These are phyloP conservation scores for Ophiorrhiza pumila DNA, from an alignment of 257 asterid species.

Conservation along the genomic window DNA sequence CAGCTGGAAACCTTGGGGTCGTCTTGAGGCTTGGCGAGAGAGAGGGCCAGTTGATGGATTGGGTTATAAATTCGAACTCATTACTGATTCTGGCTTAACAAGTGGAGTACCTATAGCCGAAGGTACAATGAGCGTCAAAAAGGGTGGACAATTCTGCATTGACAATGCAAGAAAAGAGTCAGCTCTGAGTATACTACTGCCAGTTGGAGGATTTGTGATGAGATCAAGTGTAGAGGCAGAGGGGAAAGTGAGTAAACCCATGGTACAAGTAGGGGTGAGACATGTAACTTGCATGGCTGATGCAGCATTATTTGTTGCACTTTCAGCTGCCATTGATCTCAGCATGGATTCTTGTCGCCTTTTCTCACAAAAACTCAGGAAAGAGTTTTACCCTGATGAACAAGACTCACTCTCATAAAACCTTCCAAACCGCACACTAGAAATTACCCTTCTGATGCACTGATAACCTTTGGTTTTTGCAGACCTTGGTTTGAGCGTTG, in stretches of 20 bases:
- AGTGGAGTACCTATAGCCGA: slow-evolving; percentile 67
- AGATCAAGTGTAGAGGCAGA: slow-evolving; percentile 72
- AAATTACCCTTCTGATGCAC: slow-evolving; percentile 26
- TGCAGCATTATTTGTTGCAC: slow-evolving; percentile 74
- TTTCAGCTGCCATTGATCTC: slow-evolving; percentile 80
- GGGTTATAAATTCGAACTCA: slow-evolving; percentile 79
- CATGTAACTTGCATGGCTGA: slow-evolving; percentile 84
- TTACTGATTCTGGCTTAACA: slow-evolving; percentile 46
- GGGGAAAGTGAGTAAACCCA: slow-evolving; percentile 61
- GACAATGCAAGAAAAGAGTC: slow-evolving; percentile 48
- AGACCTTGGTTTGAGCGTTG: slow-evolving; percentile 48
- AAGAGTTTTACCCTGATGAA: slow-evolving; percentile 58
- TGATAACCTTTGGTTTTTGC: slow-evolving; percentile 44
- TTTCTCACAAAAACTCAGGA: slow-evolving; percentile 64
- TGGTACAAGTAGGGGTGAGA: slow-evolving; percentile 65
- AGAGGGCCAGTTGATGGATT: slow-evolving; percentile 62
- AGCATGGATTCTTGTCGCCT: slow-evolving; percentile 84
- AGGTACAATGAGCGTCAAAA: slow-evolving; percentile 63
- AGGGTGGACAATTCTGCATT: slow-evolving; percentile 65
- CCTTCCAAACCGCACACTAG: not conserved
- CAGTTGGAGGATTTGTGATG: slow-evolving; percentile 70
- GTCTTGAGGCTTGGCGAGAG: slow-evolving; percentile 93
- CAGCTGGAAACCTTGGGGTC: slow-evolving; percentile 98
- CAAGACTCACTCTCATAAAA: slow-evolving; percentile 35
- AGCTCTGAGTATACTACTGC: slow-evolving; percentile 31